phyloP scores from a whole-genome alignment of 2,329 filamentous ascomycete species.

The Colletotrichum cordylinicola region DNA sequence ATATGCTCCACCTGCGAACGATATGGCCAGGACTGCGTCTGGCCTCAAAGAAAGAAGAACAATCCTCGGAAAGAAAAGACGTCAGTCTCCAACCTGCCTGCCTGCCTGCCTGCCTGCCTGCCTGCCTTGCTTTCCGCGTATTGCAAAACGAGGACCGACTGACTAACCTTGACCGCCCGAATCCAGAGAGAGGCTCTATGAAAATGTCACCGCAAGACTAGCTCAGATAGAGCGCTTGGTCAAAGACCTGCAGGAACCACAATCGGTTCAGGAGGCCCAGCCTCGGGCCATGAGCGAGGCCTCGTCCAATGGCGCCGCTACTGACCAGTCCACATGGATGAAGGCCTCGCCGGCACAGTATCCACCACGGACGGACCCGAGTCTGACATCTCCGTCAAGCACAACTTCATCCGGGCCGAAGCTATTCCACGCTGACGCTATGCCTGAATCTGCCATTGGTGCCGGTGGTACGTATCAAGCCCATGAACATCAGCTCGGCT shows the following conservation, averaged over 20 bases:
- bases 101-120: not conserved
- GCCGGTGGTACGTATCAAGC: not conserved
- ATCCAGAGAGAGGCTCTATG: not conserved
- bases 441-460: not conserved
- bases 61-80: not conserved
- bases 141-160: not conserved
- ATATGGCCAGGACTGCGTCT: not conserved
- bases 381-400: not conserved
- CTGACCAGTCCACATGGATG: not conserved
- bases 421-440: not conserved
- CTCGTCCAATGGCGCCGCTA: not conserved
- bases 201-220: not conserved
- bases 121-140: not conserved
- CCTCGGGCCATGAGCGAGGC: not conserved
- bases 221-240: not conserved
- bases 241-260: not conserved
- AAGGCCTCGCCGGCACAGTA: not conserved
- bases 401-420: not conserved
- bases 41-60: conserved; percentile 1
- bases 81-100: not conserved
- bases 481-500: not conserved
- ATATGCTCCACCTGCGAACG: not conserved
- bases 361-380: not conserved
- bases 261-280: not conserved
- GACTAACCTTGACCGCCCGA: not conserved